Conservation (phyloP, 2,329 filamentous ascomycete genomes). For the Sporothrix pseudoabietina region DNA sequence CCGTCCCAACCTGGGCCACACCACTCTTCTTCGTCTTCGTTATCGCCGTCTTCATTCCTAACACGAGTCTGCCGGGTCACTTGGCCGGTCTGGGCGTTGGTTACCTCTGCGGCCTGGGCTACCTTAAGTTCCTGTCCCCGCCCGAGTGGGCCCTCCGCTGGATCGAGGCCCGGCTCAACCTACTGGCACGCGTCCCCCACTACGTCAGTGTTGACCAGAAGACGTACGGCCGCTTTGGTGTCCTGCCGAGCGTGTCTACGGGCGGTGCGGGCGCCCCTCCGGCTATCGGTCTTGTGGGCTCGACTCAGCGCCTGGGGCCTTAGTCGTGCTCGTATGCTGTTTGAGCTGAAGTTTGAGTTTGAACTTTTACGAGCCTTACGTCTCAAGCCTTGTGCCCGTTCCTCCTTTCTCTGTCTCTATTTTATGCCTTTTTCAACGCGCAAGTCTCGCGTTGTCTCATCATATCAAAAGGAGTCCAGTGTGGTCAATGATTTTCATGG, state of each 20-base stretch:
- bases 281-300: constrained; percentile 64
- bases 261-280: constrained; percentile 46
- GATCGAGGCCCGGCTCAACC: constrained; percentile 84
- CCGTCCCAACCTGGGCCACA: constrained; percentile 90
- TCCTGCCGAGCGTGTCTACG: constrained; percentile 61
- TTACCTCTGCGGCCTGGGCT: constrained; percentile 88
- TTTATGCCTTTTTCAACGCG: constrained; percentile 3
- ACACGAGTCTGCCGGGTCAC: constrained; percentile 83
- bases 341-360: background rate
- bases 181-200: constrained; percentile 80
- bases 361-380: background rate
- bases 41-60: constrained; percentile 74
- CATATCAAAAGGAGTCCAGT: constrained; percentile 20
- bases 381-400: background rate
- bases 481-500: background rate
- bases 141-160: constrained; percentile 85
- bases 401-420: background rate
- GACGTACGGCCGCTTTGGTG: constrained; percentile 89
- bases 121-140: constrained; percentile 84
- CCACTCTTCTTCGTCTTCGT: constrained; percentile 77
- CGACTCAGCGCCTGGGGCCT: constrained; percentile 68
- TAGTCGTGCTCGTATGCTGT: constrained; percentile 40
- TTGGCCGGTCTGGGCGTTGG: constrained; percentile 80
- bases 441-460: constrained; percentile 10
- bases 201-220: constrained; percentile 96